Base-by-base conservation (phyloP, 2,329 filamentous ascomycete genomes). In the Chlorencoelia australis region DNA sequence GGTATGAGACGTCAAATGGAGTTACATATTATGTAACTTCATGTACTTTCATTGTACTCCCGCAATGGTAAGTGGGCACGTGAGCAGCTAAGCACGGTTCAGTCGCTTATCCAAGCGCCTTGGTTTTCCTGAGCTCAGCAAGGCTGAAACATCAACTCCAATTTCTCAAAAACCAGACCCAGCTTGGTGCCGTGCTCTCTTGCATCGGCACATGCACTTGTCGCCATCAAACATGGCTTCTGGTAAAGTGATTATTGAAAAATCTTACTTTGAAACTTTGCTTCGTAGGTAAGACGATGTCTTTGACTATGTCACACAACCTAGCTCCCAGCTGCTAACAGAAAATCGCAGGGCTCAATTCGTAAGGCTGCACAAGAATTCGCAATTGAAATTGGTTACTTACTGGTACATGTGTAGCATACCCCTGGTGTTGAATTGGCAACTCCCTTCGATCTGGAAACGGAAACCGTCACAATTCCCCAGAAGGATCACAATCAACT, bases 401-500 rank as follows among this genome's bases (percentile, higher is more conserved):
- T 15, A 34, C 14, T 21, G 39, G 38, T 15, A 27, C 22, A 31
- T 28, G 10, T 45, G 18, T 49, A 68, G 64, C 59, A 65, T 52
- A 59, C 55, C 16, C 58, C 59, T 37, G 54, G 49, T 29, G 30
- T 43, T 21, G 56, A 64, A 37, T 53, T 56, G 35, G 52, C 55
- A 17, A 56, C 57, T 32, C 55, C 61, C 36, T 27, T 44, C 7
- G 19, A 49, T 40, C 30, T 47, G 7, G 48, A 59, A 11, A 62
- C 61, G 43, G 48, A 59, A 11, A 62, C 61, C 43, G 63, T 82
- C 30, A 69, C 65, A 39, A 69, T 85, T 37, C 61, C 70, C 24
- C 74, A 67, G 50, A 55, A 59, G 33, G 76, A 86, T 51, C 74
- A 85, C 58, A 68, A 78, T 33, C 57, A 56, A 32, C 63, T 86